phyloP scores from a whole-genome alignment of 257 asterid genomes.

The Scutellaria galericulata region DNA sequence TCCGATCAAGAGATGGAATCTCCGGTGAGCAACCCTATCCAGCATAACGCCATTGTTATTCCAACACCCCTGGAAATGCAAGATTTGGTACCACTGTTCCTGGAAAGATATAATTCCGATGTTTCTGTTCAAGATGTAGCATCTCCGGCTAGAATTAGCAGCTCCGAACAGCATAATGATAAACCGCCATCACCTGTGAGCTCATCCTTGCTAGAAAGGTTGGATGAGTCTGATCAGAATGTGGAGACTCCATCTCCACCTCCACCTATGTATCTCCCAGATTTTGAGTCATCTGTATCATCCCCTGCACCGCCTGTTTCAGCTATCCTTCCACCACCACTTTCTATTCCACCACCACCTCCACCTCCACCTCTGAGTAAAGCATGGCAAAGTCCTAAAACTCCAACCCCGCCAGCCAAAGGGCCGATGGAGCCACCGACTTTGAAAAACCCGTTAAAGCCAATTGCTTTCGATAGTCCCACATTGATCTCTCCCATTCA shows the following conservation, averaged over 20 bases:
- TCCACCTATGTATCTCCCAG: constrained; percentile 2
- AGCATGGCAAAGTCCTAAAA: constrained; percentile 66
- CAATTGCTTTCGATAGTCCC: constrained; percentile 50
- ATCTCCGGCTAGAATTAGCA: constrained; percentile 30
- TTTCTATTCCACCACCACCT: constrained; percentile 42
- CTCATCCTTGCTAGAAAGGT: constrained; percentile 56
- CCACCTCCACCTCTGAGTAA: constrained; percentile 51
- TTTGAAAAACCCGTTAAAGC: constrained; percentile 50
- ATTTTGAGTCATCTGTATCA: constrained; percentile 18
- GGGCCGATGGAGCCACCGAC: constrained; percentile 51
- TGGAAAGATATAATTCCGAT: constrained; percentile 30
- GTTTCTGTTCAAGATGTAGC: constrained; percentile 35
- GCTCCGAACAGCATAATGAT: constrained; percentile 5
- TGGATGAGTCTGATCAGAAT: constrained; percentile 39
- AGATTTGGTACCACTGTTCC: constrained; percentile 38
- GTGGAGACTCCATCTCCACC: constrained; percentile 40
- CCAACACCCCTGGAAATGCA: neutral
- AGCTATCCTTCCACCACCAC: neutral
- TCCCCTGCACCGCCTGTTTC: constrained; percentile 23
- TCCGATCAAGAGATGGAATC: constrained; percentile 38
- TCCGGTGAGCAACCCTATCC: constrained; percentile 20
- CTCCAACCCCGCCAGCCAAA: constrained; percentile 59
- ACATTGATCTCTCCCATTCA: constrained; percentile 61
- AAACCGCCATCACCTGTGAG: constrained; percentile 48
- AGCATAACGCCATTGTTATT: constrained; percentile 32